A percentile compares a stretch with the other conserved stretches of the same genome.
phyloP scores from a whole-genome alignment of 768 basidiomycete genomes.

The Hirschioporus abietinus region DNA sequence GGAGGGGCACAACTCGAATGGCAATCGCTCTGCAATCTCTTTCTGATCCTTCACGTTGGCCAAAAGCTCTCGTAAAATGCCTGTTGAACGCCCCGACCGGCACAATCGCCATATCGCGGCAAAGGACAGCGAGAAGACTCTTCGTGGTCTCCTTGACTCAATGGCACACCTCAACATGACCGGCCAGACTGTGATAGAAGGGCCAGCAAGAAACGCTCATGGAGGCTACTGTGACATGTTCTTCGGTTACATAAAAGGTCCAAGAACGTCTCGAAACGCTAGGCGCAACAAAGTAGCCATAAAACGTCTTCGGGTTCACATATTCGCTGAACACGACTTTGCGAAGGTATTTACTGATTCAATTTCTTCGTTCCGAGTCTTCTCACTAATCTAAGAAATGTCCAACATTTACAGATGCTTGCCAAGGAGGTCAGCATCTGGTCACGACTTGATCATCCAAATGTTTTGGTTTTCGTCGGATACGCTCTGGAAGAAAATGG shows the following conservation, averaged over 20 bases:
- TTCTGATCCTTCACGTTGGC: too few relatives aligned
- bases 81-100: too few relatives aligned
- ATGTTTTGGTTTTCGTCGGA: not conserved
- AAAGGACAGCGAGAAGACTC: not conserved
- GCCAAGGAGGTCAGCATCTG: not conserved
- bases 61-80: too few relatives aligned
- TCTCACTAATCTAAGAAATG: too few relatives aligned
- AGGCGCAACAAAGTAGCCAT: not conserved
- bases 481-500: not conserved
- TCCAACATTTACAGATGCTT: not conserved
- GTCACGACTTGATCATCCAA: not conserved
- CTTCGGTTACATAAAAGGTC: not conserved
- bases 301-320: not conserved
- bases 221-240: not conserved
- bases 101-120: too few relatives aligned
- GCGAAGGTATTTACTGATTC: not conserved
- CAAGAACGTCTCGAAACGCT: too few relatives aligned
- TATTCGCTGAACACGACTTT: not conserved
- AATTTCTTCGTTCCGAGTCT: too few relatives aligned
- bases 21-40: too few relatives aligned
- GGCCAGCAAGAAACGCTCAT: not conserved
- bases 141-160: not conserved
- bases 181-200: not conserved
- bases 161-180: not conserved
- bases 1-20: too few relatives aligned